phyloP scores from a whole-genome alignment of 2,329 filamentous ascomycete species.

The Phaeomoniella chlamydospora region DNA sequence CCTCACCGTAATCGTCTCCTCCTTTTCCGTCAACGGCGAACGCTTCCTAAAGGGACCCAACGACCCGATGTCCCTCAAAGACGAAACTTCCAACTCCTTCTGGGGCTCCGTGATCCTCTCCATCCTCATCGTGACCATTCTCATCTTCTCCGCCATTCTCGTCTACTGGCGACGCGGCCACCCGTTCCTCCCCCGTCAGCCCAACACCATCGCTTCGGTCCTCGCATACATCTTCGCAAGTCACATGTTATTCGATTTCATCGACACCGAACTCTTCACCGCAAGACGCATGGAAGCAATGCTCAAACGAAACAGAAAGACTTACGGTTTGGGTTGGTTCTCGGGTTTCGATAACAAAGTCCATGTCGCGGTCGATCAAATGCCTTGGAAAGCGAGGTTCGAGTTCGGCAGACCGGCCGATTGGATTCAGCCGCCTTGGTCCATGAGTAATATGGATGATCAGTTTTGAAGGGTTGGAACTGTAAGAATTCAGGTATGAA shows the following conservation, averaged over 20 bases:
- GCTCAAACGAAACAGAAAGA: slow-evolving; percentile 47
- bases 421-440: slow-evolving; percentile 15
- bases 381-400: slow-evolving; percentile 53
- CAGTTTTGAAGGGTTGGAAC: too few relatives aligned
- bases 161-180: slow-evolving; percentile 50
- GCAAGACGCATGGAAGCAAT: slow-evolving; percentile 46
- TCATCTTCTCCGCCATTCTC: slow-evolving; percentile 42
- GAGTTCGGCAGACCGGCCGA: slow-evolving; percentile 39
- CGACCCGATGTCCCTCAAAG: slow-evolving; percentile 17
- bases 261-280: slow-evolving; percentile 50
- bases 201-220: slow-evolving; percentile 62
- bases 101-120: slow-evolving; percentile 50
- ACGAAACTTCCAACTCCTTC: slow-evolving; percentile 43
- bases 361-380: slow-evolving; percentile 66
- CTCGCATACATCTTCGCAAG: slow-evolving; percentile 67
- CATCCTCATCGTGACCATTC: slow-evolving; percentile 50
- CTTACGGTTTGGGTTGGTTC: slow-evolving; percentile 68
- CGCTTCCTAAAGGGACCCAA: slow-evolving; percentile 15
- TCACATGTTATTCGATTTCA: slow-evolving; percentile 66
- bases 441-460: slow-evolving; percentile 2
- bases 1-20: slow-evolving; percentile 32
- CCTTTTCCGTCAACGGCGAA: slow-evolving; percentile 28
- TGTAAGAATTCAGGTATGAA: too few relatives aligned
- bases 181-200: slow-evolving; percentile 62
- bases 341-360: slow-evolving; percentile 55